Percentiles rank a stretch among this genome's conserved stretches.
Evolutionary conservation across 441 rosid species (phyloP).

Genomic region (Pelargonium cotyledonis): DNA sequence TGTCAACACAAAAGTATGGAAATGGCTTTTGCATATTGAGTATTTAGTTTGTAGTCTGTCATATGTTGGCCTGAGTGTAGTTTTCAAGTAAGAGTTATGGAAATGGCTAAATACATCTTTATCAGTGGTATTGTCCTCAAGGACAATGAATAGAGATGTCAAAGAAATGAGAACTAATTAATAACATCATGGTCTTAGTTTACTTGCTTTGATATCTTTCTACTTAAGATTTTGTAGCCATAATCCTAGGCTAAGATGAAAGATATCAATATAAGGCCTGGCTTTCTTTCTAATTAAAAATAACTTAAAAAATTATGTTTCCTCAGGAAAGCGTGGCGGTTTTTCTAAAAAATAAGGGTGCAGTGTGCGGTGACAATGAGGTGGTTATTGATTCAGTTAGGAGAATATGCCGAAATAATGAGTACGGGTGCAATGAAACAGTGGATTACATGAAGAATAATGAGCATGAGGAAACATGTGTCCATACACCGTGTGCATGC

Average conservation of each 20-base stretch:
- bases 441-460: slow-evolving; percentile 19
- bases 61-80: not conserved
- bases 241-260: too few species aligned
- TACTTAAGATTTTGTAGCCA: too few species aligned
- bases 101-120: too few species aligned
- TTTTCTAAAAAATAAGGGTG: slow-evolving; percentile 13
- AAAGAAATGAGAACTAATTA: not conserved
- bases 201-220: too few species aligned
- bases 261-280: too few species aligned
- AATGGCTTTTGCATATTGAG: not conserved
- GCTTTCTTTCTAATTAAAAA: not conserved
- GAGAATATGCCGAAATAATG: slow-evolving; percentile 26
- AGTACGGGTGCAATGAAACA: slow-evolving; percentile 27
- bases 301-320: slow-evolving; percentile 11
- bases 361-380: slow-evolving; percentile 20
- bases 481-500: slow-evolving; percentile 25
- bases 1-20: too few species aligned
- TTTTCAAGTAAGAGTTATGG: too few species aligned
- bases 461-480: slow-evolving; percentile 27
- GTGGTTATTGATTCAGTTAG: slow-evolving; percentile 21
- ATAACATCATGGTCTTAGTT: not conserved
- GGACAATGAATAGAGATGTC: not conserved
- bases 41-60: not conserved
- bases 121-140: not conserved
- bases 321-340: slow-evolving; percentile 17